Evolutionary conservation across 2,329 filamentous ascomycete genomes (phyloP), one percentile per base, ranked within the genome.

Genomic region (Epicoccum nigrum): DNA sequence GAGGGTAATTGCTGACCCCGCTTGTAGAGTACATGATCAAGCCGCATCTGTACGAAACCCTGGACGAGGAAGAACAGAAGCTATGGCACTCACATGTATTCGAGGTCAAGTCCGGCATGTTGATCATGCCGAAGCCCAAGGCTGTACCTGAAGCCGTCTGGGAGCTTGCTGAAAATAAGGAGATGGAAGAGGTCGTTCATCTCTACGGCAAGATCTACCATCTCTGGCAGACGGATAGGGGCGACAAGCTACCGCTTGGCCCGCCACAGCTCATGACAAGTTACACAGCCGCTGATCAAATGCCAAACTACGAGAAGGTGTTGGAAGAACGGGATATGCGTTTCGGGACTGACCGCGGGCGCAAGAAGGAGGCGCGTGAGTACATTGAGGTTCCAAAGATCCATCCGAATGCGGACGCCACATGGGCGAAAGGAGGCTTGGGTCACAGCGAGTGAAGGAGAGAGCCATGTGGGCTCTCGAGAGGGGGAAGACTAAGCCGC

Each of bases 171-270:
- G 91, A 96, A 76, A 89, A 83, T 25, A 81, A 82, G 38, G 90
- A 93, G 73, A 94, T 96, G 89, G 83, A 88, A 56, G 81, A 92
- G 51, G 80, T 94, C 0, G 75, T 90, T 3, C 79, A 82, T 0
- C 70, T 94, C 2, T 95, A 95, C 65, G 91, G 91, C 8, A 96
- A 96, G 69, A 84, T 87, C 1, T 94, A 88, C 71, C 90, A 96
- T 69, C 78, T 94, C 33, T 96, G 92, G 91, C 89, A 95, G 79
- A 84, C 87, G 13, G 90, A 95, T 73, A 78, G 83, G 5, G 89
- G 89, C 0, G 84, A 93, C 64, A 72, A 76, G 43, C 62, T 88
- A 45, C 86, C 86, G 1, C 65, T 87, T 57, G 85, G 86, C 0
- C 68, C 74, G 55, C 85, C 86, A 47, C 73, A 86, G 71, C 71